phyloP scores from a whole-genome alignment of 805 yeast species.

The Saccharomycopsis olivae region DNA sequence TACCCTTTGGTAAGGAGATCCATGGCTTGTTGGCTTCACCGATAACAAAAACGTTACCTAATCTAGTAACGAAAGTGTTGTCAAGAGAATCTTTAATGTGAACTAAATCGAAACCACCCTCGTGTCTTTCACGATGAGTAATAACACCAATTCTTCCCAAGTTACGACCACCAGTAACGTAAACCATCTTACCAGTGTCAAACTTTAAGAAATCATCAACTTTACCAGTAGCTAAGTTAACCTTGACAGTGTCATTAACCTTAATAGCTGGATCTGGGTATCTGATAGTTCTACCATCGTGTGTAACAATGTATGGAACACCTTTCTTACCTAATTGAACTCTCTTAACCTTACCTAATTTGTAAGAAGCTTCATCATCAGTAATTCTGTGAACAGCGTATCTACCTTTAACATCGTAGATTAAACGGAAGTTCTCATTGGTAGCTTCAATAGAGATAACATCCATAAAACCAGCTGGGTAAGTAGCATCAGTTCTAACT shows the following conservation, averaged over 20 bases:
- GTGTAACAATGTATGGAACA: constrained; percentile 97
- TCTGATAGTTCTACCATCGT: constrained; percentile 99
- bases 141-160: constrained; percentile 97
- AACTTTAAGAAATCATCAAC: constrained; percentile 80
- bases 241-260: constrained; percentile 96
- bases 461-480: constrained; percentile 99
- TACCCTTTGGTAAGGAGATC: constrained; percentile 96
- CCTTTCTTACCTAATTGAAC: constrained; percentile 98
- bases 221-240: constrained; percentile 94
- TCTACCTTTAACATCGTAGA: constrained; percentile 98
- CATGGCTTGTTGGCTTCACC: constrained; percentile 95
- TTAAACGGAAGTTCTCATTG: constrained; percentile 98
- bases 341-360: constrained; percentile 96
- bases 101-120: constrained; percentile 96
- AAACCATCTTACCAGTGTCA: constrained; percentile 85
- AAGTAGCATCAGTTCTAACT: constrained; percentile 98
- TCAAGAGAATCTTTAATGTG: constrained; percentile 93
- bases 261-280: constrained; percentile 97
- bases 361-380: constrained; percentile 97
- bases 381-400: constrained; percentile 99
- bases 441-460: constrained; percentile 96
- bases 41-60: constrained; percentile 84
- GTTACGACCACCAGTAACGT: constrained; percentile 97
- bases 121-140: constrained; percentile 94
- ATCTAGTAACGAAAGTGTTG: constrained; percentile 92